These are phyloP conservation scores for Mycena crocata DNA, from an alignment of 768 basidiomycete species.

Conservation along the genomic window DNA sequence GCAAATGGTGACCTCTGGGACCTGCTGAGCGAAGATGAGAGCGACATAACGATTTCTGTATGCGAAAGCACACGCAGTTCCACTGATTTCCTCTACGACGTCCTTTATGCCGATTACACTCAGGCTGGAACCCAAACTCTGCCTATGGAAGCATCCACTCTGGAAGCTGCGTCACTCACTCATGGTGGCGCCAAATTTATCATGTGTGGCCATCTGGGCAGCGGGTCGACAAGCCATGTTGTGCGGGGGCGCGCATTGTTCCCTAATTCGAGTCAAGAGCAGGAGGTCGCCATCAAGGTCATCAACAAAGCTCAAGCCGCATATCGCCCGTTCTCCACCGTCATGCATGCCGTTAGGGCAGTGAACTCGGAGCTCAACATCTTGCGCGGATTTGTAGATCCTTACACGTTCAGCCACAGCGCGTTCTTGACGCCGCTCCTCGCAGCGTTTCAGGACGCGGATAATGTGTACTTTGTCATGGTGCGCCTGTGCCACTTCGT, in stretches of 20 bases:
- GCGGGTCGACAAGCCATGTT: conserved; percentile 2
- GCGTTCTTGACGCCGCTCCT: conserved; percentile 18
- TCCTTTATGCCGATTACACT: neutral
- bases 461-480: conserved; percentile 16
- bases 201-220: neutral
- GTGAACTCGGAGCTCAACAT: neutral
- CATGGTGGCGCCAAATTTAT: neutral
- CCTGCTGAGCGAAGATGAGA: too few relatives aligned
- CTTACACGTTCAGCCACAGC: neutral
- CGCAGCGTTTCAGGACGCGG: conserved; percentile 2
- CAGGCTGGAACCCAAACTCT: neutral
- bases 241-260: neutral
- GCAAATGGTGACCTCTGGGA: too few relatives aligned
- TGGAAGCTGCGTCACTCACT: neutral
- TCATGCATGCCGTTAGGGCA: neutral
- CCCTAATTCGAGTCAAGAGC: neutral
- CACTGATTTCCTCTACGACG: neutral
- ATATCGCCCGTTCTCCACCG: neutral
- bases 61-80: neutral
- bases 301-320: neutral
- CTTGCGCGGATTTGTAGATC: neutral
- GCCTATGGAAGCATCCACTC: neutral
- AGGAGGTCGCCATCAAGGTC: conserved; percentile 17
- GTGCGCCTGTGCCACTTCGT: neutral
- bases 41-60: neutral